These are phyloP conservation scores for Colletotrichum liriopes DNA, from an alignment of 2,329 filamentous ascomycete genomes.

Conservation along the genomic window DNA sequence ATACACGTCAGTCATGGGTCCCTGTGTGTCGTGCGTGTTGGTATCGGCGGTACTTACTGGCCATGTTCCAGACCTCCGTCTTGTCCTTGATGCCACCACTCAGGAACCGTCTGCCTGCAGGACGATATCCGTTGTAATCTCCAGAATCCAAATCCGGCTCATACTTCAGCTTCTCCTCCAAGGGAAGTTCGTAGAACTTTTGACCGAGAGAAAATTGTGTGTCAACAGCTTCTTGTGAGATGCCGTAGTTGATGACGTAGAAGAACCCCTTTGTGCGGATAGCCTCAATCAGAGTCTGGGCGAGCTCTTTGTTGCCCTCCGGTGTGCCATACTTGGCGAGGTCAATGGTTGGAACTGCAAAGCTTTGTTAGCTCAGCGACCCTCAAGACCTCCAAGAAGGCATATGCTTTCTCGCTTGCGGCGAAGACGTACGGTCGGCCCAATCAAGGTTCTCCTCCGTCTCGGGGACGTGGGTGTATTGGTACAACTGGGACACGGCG, in stretches of 20 bases:
- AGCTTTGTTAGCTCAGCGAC: not conserved
- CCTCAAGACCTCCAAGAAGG: not conserved
- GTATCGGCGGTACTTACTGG: conserved; percentile 46
- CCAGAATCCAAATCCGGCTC: conserved; percentile 62
- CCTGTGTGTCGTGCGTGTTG: not conserved
- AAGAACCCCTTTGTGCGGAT: conserved; percentile 64
- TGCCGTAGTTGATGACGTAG: conserved; percentile 74
- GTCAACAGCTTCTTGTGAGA: conserved; percentile 71
- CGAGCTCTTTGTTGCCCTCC: conserved; percentile 50
- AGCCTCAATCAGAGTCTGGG: conserved; percentile 51
- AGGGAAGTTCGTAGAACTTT: conserved; percentile 67
- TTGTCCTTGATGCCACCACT: conserved; percentile 58
- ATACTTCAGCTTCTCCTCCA: conserved; percentile 74
- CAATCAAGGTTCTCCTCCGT: conserved; percentile 56
- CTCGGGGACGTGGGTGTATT: conserved; percentile 55
- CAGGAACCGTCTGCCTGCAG: conserved; percentile 57
- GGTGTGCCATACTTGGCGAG: conserved; percentile 53
- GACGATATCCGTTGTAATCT: conserved; percentile 71
- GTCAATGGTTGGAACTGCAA: conserved; percentile 52
- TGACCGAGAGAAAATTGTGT: conserved; percentile 73
- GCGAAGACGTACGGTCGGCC: conserved; percentile 51
- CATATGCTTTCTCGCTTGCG: no score
- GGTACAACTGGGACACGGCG: conserved; percentile 50
- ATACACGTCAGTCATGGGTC: not conserved
- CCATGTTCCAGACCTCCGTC: conserved; percentile 57